Evolutionary conservation across 2,329 filamentous ascomycete genomes (phyloP).

Genomic region (Fusarium albidum): DNA sequence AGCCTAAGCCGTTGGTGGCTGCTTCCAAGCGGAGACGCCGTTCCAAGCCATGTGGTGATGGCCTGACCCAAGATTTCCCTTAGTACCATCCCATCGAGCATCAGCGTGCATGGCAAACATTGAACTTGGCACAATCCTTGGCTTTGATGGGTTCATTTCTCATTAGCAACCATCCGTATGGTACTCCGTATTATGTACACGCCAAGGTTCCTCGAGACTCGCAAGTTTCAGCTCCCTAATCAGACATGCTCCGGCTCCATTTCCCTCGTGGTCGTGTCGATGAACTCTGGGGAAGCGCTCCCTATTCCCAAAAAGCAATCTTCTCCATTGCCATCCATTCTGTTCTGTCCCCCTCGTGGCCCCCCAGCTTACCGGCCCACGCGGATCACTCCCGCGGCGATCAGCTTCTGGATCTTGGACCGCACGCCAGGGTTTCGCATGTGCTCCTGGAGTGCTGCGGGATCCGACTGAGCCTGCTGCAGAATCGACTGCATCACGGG

Average conservation of each 20-base stretch:
- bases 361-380: conserved; percentile 60
- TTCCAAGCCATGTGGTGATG: conserved; percentile 7
- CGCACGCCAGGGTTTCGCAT: conserved; percentile 91
- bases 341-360: neutral
- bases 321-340: conserved; percentile 21
- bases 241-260: conserved; percentile 29
- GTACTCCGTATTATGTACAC: conserved; percentile 41
- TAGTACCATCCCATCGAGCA: neutral
- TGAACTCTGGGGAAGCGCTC: conserved; percentile 24
- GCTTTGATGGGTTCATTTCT: conserved; percentile 41
- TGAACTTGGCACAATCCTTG: conserved; percentile 8
- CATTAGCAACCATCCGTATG: conserved; percentile 40
- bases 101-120: neutral
- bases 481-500: conserved; percentile 98
- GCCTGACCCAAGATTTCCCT: conserved; percentile 9
- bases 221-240: conserved; percentile 33
- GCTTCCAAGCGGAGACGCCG: neutral
- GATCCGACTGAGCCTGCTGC: conserved; percentile 94
- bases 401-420: conserved; percentile 92
- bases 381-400: conserved; percentile 91
- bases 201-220: conserved; percentile 33
- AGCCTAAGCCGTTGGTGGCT: neutral
- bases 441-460: conserved; percentile 92
- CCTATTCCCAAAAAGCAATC: conserved; percentile 23
- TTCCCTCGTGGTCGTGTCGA: conserved; percentile 17